Base-by-base conservation (phyloP, 2,329 filamentous ascomycete species). In the Coniochaeta sp. region DNA sequence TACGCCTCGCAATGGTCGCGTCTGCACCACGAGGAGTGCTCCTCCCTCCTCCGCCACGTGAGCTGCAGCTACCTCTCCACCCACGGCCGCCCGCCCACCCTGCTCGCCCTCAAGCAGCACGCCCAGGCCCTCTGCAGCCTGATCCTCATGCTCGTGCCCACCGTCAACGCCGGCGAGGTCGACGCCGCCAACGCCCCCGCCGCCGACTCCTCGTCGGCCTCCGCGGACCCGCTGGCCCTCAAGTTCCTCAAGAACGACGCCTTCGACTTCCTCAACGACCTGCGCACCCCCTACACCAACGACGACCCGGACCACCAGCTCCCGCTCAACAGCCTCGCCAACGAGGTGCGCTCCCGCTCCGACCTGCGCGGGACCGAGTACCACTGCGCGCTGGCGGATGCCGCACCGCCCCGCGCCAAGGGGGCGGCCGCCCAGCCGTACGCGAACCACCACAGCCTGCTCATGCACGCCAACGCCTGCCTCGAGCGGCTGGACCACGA, bases 401-500 rank as follows among this genome's bases (percentile, higher is more conserved):
- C 68, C 17, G 60, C 50, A 7, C 10, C 22, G 5, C 62, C 68
- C n/a, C 62, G 69, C 26, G 52, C 58, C 17, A 57, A 60, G 4
- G 69, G 69, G 24, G 42, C 65, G 60, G 10, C 69, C 65, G 42
- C 58, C 28, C 62, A 62, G 30, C 79, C 77, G 3, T 81, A 77
- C 60, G 73, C 75, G 56, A 76, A 72, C 58, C 80, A 83, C 63
- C 73, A 78, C 62, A 75, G 75, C 34, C 75, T 86, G 17, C 71
- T 84, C 30, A 74, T 77, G 72, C 84, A 86, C 67, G 82, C 83
- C 61, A 86, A 86, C 66, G 76, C 80, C 61, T 81, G 83, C 57
- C 78, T 87, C 6, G 83, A 86, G 71, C 74, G 81, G 2, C 76
- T 87, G 7, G 84, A 87, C 64, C 81, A 86, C 66, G 83, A 86